Conservation (phyloP, 176 grass and related monocot genomes). For the Leersia perrieri region DNA sequence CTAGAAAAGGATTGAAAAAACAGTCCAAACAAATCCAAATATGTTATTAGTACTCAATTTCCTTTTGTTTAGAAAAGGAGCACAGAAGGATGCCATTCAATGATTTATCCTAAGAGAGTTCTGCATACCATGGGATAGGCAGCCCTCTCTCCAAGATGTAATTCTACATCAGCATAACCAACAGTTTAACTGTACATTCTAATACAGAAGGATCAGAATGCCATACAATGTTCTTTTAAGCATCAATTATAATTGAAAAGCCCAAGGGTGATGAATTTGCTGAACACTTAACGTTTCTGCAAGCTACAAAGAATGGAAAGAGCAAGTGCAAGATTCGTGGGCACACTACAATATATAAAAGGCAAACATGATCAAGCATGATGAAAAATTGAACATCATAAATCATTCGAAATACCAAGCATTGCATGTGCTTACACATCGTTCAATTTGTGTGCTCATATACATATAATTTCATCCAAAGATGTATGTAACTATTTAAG, state of each 20-base stretch:
- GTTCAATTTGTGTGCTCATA: background rate
- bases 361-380: background rate
- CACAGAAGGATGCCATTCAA: background rate
- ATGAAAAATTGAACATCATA: background rate
- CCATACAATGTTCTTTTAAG: background rate
- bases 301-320: background rate
- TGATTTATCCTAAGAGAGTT: background rate
- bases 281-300: background rate
- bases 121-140: background rate
- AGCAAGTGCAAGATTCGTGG: background rate
- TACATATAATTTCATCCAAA: background rate
- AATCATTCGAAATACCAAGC: background rate
- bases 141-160: background rate
- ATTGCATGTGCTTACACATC: background rate
- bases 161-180: background rate
- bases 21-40: background rate
- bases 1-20: background rate
- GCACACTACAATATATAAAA: background rate
- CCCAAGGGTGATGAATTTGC: background rate
- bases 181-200: background rate
- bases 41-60: slow-evolving; percentile 2
- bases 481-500: background rate
- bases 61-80: background rate
- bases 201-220: background rate
- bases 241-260: background rate